These are phyloP conservation scores for Leccinum subgranulosum DNA, from an alignment of 768 basidiomycete species.

Conservation along the genomic window DNA sequence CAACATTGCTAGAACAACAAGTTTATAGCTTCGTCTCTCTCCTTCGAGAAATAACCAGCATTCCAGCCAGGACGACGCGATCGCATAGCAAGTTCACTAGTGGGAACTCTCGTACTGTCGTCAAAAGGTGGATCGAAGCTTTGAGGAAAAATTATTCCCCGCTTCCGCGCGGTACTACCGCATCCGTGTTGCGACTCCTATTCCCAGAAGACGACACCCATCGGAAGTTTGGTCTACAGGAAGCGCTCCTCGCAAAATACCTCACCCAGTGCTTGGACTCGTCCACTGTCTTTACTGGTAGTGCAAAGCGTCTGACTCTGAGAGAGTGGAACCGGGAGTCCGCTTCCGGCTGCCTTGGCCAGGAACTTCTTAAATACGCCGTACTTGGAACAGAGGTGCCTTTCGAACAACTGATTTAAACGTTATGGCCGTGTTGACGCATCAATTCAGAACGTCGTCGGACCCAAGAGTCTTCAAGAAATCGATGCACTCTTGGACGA, in stretches of 20 bases:
- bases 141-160: slow-evolving; percentile 44
- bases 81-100: background rate
- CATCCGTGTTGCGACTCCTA: slow-evolving; percentile 66
- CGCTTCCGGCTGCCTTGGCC: too few relatives aligned
- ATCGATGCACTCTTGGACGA: slow-evolving; percentile 71
- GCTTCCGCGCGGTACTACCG: too few relatives aligned
- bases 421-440: slow-evolving; percentile 3
- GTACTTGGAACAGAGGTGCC: too few relatives aligned
- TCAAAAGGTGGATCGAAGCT: slow-evolving; percentile 42
- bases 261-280: slow-evolving; percentile 52
- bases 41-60: slow-evolving; percentile 42
- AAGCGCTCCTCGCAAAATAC: slow-evolving; percentile 51
- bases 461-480: slow-evolving; percentile 39
- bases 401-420: background rate
- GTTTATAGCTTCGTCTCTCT: slow-evolving; percentile 47
- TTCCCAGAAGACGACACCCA: slow-evolving; percentile 79
- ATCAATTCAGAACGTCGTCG: slow-evolving; percentile 17
- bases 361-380: too few relatives aligned
- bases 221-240: slow-evolving; percentile 73
- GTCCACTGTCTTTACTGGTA: slow-evolving; percentile 24
- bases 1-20: slow-evolving; percentile 1
- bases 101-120: slow-evolving; percentile 35
- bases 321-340: too few relatives aligned
- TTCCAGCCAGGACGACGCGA: slow-evolving; percentile 20
- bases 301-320: too few relatives aligned